Base-by-base conservation (phyloP, 106 monocot genomes). In the Cymbidium sinense region DNA sequence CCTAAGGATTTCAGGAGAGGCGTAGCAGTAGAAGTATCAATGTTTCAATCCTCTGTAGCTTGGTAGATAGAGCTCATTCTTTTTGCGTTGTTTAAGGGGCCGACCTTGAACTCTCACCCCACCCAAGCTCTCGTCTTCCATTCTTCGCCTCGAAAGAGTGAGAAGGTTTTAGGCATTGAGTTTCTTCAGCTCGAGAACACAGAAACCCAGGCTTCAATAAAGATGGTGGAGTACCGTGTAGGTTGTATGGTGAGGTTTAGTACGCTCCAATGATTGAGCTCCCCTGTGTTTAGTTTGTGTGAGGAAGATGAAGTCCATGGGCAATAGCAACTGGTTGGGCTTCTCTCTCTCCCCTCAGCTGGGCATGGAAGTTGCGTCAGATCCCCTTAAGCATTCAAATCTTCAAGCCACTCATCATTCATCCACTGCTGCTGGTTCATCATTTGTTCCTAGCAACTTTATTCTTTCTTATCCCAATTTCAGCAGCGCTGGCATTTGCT, bases 321-420 rank as follows among this genome's bases (percentile, higher is more conserved):
- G 77, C 79, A 83, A 84, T 44, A 72, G 30, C 62, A 88, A 85
- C 80, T 98, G 91, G 98, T 84, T 98, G 80, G 94, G 98, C 27
- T 98, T 94, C 86, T 98, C 94, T 78, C 92, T 98, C 77, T 92
- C 92, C 43, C 92, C 94, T 74, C 91, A 94, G 43, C 82, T 91
- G 79, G 79, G 64, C 34, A 84, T 88, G 89, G 90, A 89, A 76
- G 76, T 88, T 27, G 52, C 92, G 65, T 77, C 84, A 64, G 91
- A 84, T 19, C 79, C 85, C 76, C 77, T 52, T 50, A 84, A 37
- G 12, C 47, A 58, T 44, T 7, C 77, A 78, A 29, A 67, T 33
- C 67, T 17, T 78, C 88, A 82, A 47, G 86, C 86, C 33, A 21
- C 70, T 33, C 86, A 84, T 50, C 75, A 71, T 1, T 71, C 80